Percentiles rank a stretch among this genome's conserved stretches.
phyloP scores from a whole-genome alignment of 129 eudicot genomes.

The Tanacetum coccineum region DNA sequence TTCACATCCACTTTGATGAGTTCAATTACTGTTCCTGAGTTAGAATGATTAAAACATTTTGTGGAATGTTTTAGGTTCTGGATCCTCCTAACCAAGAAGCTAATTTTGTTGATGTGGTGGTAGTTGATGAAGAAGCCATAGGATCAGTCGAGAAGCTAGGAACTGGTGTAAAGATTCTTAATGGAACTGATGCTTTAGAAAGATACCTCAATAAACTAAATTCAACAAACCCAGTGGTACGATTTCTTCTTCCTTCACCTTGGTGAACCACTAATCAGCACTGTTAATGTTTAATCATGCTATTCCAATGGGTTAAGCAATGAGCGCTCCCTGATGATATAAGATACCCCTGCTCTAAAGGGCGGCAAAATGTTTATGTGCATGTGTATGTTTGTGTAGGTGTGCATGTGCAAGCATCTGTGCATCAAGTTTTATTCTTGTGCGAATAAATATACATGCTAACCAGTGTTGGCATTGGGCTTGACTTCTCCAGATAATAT shows the following conservation, averaged over 20 bases:
- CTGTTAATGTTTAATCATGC: neutral
- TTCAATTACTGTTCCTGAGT: neutral
- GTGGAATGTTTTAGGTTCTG: constrained; percentile 50
- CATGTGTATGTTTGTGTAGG: too few relatives aligned
- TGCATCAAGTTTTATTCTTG: too few relatives aligned
- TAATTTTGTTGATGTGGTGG: constrained; percentile 44
- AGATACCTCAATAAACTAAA: constrained; percentile 30
- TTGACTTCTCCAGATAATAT: too few relatives aligned
- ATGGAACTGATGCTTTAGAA: constrained; percentile 42
- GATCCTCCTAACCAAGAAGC: constrained; percentile 46
- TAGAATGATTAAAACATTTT: neutral
- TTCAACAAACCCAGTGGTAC: constrained; percentile 38
- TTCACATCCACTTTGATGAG: neutral
- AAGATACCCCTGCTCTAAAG: neutral
- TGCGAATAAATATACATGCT: too few relatives aligned
- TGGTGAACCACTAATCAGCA: neutral
- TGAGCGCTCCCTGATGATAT: neutral
- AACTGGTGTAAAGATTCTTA: constrained; percentile 75
- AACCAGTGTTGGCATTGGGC: too few relatives aligned
- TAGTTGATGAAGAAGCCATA: constrained; percentile 85
- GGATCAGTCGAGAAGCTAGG: constrained; percentile 49
- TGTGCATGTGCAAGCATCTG: too few relatives aligned
- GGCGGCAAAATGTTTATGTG: too few relatives aligned
- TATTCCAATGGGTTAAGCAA: neutral
- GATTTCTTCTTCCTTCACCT: neutral